phyloP scores from a whole-genome alignment of 106 monocot species.

The Dactylorhiza incarnata region DNA sequence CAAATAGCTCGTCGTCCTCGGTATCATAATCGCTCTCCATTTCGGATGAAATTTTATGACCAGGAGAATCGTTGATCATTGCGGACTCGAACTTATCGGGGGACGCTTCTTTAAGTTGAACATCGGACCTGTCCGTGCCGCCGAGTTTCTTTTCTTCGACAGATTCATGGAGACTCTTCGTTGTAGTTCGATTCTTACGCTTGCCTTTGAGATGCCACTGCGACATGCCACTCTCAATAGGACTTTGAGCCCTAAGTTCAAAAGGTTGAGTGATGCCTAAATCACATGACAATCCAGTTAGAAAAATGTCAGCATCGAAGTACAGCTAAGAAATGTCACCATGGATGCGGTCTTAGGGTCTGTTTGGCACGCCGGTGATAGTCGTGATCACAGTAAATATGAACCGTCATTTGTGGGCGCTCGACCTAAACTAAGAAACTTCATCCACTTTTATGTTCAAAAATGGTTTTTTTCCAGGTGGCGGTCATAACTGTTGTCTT shows the following conservation, averaged over 20 bases:
- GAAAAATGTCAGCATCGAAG: neutral
- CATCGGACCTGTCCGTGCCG: neutral
- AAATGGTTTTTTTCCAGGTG: too few relatives aligned
- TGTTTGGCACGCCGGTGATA: too few relatives aligned
- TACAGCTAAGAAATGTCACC: too few relatives aligned
- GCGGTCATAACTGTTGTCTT: too few relatives aligned
- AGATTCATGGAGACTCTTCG: slow-evolving; percentile 22
- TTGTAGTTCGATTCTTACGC: slow-evolving; percentile 51
- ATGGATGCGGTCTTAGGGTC: too few relatives aligned
- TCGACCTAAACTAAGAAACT: too few relatives aligned
- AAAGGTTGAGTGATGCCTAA: neutral
- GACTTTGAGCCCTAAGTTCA: neutral
- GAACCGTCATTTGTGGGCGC: too few relatives aligned
- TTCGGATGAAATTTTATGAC: neutral
- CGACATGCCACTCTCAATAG: slow-evolving; percentile 34
- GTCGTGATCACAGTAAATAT: too few relatives aligned
- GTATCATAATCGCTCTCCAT: neutral
- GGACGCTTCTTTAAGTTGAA: neutral
- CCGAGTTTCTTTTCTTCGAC: slow-evolving; percentile 1
- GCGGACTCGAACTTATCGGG: neutral
- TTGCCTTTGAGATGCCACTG: slow-evolving; percentile 83
- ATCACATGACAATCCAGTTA: neutral
- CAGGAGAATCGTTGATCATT: neutral
- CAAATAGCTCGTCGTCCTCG: neutral
- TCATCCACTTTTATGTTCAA: too few relatives aligned